A percentile compares a stretch with the other conserved stretches of the same genome.
phyloP scores from a whole-genome alignment of 768 basidiomycete species.

The Daedaleopsis sinensis region DNA sequence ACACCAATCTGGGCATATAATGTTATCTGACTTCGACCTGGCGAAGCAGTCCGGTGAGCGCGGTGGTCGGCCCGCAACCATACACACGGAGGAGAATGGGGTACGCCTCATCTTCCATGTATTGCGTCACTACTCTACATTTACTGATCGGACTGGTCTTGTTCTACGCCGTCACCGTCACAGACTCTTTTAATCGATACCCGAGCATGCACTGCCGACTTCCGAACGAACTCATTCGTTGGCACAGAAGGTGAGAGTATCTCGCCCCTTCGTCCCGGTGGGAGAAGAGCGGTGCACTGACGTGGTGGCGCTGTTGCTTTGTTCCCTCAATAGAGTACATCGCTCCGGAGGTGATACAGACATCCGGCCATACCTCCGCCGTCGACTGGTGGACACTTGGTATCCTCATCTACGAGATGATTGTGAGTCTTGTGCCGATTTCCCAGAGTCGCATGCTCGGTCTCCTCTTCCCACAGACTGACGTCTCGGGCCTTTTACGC shows the following conservation, averaged over 20 bases:
- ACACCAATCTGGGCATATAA: constrained; percentile 98
- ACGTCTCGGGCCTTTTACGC: constrained; percentile 28
- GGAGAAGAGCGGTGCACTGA: constrained; percentile 15
- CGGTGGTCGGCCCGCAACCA: constrained; percentile 83
- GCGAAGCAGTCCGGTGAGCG: constrained; percentile 93
- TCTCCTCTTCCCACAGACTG: constrained; percentile 11
- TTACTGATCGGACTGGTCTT: constrained; percentile 14
- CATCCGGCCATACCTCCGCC: constrained; percentile 94
- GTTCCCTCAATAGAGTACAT: constrained; percentile 81
- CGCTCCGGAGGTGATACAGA: constrained; percentile 97
- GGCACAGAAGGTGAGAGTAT: constrained; percentile 86
- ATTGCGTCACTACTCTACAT: constrained; percentile 7
- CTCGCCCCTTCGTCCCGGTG: constrained; percentile 3
- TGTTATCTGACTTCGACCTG: constrained; percentile 99
- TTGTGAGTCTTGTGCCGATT: constrained; percentile 59
- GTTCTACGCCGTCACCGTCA: constrained; percentile 4
- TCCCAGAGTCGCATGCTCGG: constrained; percentile 8
- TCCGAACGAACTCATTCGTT: constrained; percentile 98
- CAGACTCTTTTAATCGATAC: constrained; percentile 95
- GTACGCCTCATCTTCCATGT: constrained; percentile 49
- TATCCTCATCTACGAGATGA: constrained; percentile 99
- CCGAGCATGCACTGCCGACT: constrained; percentile 95
- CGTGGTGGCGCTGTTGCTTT: constrained; percentile 24
- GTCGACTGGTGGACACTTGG: constrained; percentile 99
- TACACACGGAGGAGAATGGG: constrained; percentile 88